Evolutionary conservation across 2,329 filamentous ascomycete species (phyloP).

Genomic region (Claviceps maximensis): DNA sequence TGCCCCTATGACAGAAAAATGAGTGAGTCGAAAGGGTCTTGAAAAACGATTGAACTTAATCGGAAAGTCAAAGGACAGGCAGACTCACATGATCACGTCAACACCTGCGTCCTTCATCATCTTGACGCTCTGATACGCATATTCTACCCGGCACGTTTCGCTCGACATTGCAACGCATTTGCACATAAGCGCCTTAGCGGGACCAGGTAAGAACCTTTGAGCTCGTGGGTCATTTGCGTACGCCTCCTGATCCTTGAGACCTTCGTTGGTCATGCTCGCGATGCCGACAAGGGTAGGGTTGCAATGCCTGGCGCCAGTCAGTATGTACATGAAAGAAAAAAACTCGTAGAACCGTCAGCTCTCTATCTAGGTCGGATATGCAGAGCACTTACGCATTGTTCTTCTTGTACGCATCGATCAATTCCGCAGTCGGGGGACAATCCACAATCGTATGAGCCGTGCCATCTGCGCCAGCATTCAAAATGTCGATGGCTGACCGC

Average conservation of each 20-base stretch:
- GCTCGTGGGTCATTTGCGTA: conserved; percentile 10
- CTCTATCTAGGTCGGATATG: not conserved
- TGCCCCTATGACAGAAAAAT: conserved; percentile 3
- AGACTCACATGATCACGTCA: conserved; percentile 8
- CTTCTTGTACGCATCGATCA: conserved; percentile 13
- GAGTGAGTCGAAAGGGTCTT: not conserved
- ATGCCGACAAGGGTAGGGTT: conserved; percentile 13
- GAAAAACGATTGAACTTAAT: not conserved
- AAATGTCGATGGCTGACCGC: conserved; percentile 15
- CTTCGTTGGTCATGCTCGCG: conserved; percentile 13
- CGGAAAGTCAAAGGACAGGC: not conserved
- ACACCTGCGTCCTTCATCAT: conserved; percentile 7
- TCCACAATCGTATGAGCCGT: conserved; percentile 20
- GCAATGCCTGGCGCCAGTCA: conserved; percentile 6
- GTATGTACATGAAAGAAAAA: not conserved
- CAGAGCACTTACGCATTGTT: conserved; percentile 7
- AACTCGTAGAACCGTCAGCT: not conserved
- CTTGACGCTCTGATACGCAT: conserved; percentile 8
- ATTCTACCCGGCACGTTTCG: conserved; percentile 5
- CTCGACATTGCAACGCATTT: conserved; percentile 4
- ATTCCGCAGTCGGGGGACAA: conserved; percentile 11
- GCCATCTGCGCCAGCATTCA: conserved; percentile 16
- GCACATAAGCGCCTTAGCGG: conserved; percentile 5
- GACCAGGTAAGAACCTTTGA: conserved; percentile 3
- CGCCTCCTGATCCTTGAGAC: conserved; percentile 8